Evolutionary conservation across 1,284 basidiomycete species (phyloP).

Genomic region (Hypsizygus ulmarius): DNA sequence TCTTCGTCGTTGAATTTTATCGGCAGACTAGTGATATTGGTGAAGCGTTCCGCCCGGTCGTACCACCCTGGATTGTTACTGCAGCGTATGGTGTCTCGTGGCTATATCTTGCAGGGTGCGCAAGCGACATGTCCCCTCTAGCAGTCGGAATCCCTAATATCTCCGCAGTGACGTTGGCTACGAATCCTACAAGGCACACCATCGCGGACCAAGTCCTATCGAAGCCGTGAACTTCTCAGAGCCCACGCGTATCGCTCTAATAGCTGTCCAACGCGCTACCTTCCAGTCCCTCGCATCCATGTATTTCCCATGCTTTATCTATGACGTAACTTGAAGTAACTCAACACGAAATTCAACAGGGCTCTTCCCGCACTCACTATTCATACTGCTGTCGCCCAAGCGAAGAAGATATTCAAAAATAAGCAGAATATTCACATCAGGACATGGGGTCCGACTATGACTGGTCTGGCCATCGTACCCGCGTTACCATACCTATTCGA

Average conservation of each 20-base stretch:
- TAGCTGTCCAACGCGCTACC: conserved; percentile 73
- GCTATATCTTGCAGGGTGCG: conserved; percentile 69
- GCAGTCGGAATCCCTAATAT: conserved; percentile 8
- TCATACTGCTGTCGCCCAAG: conserved; percentile 80
- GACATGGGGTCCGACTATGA: conserved; percentile 80
- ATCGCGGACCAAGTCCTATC: conserved; percentile 66
- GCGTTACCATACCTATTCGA: conserved; percentile 82
- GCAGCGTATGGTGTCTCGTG: conserved; percentile 88
- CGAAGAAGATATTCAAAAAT: conserved; percentile 73
- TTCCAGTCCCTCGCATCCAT: conserved; percentile 92
- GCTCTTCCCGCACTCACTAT: conserved; percentile 80
- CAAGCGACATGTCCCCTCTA: conserved; percentile 11
- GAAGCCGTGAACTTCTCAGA: conserved; percentile 81
- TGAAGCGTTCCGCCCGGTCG: conserved; percentile 89
- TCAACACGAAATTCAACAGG: conserved; percentile 42
- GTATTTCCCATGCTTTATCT: conserved; percentile 34
- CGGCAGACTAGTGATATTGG: conserved; percentile 83
- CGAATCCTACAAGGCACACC: conserved; percentile 85
- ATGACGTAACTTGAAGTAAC: background rate
- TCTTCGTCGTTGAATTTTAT: conserved; percentile 4
- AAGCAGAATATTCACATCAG: conserved; percentile 60
- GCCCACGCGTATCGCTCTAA: conserved; percentile 65
- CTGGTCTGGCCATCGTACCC: conserved; percentile 78
- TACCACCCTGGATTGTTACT: conserved; percentile 74
- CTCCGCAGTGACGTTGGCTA: conserved; percentile 81